Evolutionary conservation across 345 rosid genomes (phyloP).

Genomic region (Brassica rapa): DNA sequence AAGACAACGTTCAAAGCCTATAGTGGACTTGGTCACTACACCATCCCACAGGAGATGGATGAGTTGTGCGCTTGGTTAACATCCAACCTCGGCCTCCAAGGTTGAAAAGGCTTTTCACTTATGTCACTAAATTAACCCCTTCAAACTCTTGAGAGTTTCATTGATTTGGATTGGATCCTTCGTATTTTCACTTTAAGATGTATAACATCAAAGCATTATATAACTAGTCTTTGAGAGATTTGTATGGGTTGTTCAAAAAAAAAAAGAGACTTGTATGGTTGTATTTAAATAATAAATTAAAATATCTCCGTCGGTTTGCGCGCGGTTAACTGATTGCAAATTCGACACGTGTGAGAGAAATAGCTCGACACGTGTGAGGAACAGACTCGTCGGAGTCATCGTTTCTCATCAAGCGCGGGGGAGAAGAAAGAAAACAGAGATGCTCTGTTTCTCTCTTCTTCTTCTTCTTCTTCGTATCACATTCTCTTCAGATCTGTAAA

Average conservation of each 20-base stretch:
- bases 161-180: constrained; percentile 21
- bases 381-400: constrained; percentile 18
- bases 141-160: constrained; percentile 6
- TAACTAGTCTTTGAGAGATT: too few species aligned
- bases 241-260: too few species aligned
- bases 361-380: constrained; percentile 20
- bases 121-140: background rate
- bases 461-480: constrained; percentile 13
- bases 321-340: background rate
- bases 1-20: constrained; percentile 73
- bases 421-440: constrained; percentile 28
- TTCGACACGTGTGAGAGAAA: background rate
- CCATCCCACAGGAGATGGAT: constrained; percentile 88
- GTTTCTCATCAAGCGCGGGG: constrained; percentile 23
- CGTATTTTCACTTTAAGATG: background rate
- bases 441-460: constrained; percentile 40
- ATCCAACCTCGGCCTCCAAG: constrained; percentile 64
- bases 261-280: too few species aligned
- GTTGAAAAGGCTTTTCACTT: background rate
- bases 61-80: constrained; percentile 76
- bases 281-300: too few species aligned
- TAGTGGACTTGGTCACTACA: constrained; percentile 86
- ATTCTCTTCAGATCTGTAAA: constrained; percentile 23
- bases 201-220: background rate
- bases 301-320: background rate